Base-by-base conservation (phyloP, 306 rosid genomes). In the Hippophae tibetana region DNA sequence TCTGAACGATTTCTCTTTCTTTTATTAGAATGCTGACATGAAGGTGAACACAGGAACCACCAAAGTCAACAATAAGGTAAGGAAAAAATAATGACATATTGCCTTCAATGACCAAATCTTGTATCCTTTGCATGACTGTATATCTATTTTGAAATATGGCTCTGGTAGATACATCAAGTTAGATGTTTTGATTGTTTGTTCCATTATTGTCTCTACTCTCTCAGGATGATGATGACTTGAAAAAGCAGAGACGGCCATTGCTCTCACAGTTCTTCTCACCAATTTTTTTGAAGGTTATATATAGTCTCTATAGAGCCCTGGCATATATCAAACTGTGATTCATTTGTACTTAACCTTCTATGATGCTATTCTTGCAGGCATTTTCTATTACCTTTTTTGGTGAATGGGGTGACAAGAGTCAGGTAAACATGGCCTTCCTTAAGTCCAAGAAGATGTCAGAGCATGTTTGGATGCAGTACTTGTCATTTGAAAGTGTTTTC, bases 391-490 rank as follows among this genome's bases (percentile, higher is more conserved):
- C 82, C 0, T 90, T 90, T 66, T 90, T 90, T n/a, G 97, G 97
- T 53, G 97, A 90, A 81, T 90, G 97, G 97, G 96, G 96, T 64
- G 96, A 90, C 85, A 90, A 79, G 79, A 90, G 97, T 72, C 97
- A 90, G 92, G 97, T 90, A 70, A 81, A 74, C 47, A 43, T 67
- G 47, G 63, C 42, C 26, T 25, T 60, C 13, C 40, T 12, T 56
- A 14, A 11, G n/a, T 63, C 60, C 65, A 47, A 56, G 59, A 41
- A 56, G 63, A 47, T 42, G 12, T 58, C 3, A 49, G 41, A 31
- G 38, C 38, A 31, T 31, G 38, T 31, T 31, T 2, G 38, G 38
- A 31, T 31, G 38, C 38, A 31, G 38, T 31, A 31, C 38, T 31
- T 31, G 38, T 4, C 38, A 31, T 4, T 31, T 31, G 38, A 4